These are phyloP conservation scores for Entonaema liquescens DNA, from an alignment of 495 filamentous ascomycete species.

Conservation along the genomic window DNA sequence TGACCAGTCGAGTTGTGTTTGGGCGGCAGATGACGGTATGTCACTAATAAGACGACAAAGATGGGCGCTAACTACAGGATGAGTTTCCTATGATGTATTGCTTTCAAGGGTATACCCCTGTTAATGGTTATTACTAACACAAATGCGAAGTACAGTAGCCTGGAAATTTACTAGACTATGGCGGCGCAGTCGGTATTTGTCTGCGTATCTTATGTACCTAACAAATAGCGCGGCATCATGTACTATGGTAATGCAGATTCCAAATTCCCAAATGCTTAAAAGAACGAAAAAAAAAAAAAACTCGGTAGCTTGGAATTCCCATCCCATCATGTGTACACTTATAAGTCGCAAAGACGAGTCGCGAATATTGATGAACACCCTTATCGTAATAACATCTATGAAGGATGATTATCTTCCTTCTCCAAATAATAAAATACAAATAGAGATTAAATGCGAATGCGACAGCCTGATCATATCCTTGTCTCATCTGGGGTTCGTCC, in stretches of 20 bases:
- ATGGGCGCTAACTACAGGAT: conserved; percentile 24
- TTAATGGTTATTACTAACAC: neutral
- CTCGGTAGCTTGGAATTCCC: no score
- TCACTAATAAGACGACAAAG: conserved; percentile 14
- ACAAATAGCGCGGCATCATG: neutral
- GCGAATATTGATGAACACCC: neutral
- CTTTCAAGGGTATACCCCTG: conserved; percentile 23
- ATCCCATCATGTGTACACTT: neutral
- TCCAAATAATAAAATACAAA: neutral
- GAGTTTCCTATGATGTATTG: conserved; percentile 39
- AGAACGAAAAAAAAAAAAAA: no score
- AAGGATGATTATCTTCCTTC: neutral
- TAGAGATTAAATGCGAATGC: neutral
- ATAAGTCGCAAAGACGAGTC: neutral
- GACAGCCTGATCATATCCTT: neutral
- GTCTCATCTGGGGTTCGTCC: conserved; percentile 22
- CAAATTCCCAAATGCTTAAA: neutral
- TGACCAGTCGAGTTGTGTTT: neutral
- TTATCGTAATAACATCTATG: neutral
- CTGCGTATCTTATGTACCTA: neutral
- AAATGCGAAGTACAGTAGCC: neutral
- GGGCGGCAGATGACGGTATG: conserved; percentile 35
- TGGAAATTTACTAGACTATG: neutral
- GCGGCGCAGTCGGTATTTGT: conserved; percentile 15
- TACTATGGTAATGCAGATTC: neutral